Conservation (phyloP, 768 basidiomycete genomes). For the Daedaleopsis nitida region DNA sequence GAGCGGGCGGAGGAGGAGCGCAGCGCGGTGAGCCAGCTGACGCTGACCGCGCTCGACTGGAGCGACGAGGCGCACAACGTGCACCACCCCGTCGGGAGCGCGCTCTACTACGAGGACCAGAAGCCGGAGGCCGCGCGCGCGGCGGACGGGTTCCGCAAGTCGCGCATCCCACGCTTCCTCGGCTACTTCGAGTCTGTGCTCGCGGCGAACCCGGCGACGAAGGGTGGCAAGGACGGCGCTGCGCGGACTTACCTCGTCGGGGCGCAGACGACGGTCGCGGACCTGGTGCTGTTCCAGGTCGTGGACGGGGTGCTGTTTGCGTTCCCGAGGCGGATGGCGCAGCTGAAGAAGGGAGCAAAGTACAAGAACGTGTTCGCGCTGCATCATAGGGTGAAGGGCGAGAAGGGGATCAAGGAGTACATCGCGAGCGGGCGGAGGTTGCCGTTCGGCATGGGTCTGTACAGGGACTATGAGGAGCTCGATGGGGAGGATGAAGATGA, state of each 20-base stretch:
- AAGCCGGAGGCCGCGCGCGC: slow-evolving; percentile 36
- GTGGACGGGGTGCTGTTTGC: slow-evolving; percentile 35
- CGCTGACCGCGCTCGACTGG: slow-evolving; percentile 38
- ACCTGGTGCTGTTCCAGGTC: slow-evolving; percentile 45
- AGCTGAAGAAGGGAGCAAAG: slow-evolving; percentile 25
- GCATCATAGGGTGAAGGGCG: slow-evolving; percentile 34
- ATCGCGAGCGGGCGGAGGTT: slow-evolving; percentile 34
- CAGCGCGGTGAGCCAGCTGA: slow-evolving; percentile 39
- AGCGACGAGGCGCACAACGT: slow-evolving; percentile 36
- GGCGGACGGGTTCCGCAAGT: slow-evolving; percentile 37
- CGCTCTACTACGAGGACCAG: slow-evolving; percentile 44
- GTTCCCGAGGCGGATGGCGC: slow-evolving; percentile 38
- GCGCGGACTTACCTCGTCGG: slow-evolving; percentile 33
- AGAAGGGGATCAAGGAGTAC: slow-evolving; percentile 37
- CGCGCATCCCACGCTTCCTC: slow-evolving; percentile 44
- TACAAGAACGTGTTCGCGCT: slow-evolving; percentile 35
- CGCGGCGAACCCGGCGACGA: slow-evolving; percentile 27
- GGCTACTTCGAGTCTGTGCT: slow-evolving; percentile 38
- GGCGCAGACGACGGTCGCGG: slow-evolving; percentile 39
- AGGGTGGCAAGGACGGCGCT: slow-evolving; percentile 9
- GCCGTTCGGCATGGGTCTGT: slow-evolving; percentile 36
- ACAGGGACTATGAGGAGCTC: slow-evolving; percentile 41
- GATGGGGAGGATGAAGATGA: slow-evolving; percentile 34
- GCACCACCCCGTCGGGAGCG: slow-evolving; percentile 40
- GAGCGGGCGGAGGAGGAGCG: slow-evolving; percentile 35